Base-by-base conservation (phyloP, 345 rosid species). In the Ricinus communis region DNA sequence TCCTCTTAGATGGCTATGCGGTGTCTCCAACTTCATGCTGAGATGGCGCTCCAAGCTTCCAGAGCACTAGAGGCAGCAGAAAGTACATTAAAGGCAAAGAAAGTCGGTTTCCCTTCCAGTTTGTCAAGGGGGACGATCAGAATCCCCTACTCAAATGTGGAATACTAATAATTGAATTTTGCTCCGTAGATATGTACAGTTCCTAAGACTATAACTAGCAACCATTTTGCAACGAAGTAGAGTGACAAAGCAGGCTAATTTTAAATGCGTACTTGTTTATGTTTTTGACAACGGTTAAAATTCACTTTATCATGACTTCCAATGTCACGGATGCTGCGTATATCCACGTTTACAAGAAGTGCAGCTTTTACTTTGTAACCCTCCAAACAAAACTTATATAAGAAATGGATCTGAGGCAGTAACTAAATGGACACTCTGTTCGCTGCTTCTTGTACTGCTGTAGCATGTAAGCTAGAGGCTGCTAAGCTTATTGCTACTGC, bases 21-120 rank as follows among this genome's bases (percentile, higher is more conserved):
- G 38, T 91, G 98, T 79, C 96, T 94, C 76, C 96, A 84, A 70
- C 85, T 88, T 62, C 97, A 94, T 46, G 84, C 96, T 1, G 93
- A 91, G 85, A 86, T 94, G 94, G 98, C 95, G 62, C 91, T 90
- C 45, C 91, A 86, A 86, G 90, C 95, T 78, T 91, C 97, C 28
- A 88, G 98, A 74, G 90, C 91, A 15, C 58, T 94, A 41, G 96
- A 91, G 79, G 70, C 86, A 1, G 70, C 71, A n/a, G 84, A 75
- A 72, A 82, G 54, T 60, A 66, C 86, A 31, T 43, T 77, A 40
- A 74, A 75, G 67, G 46, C 80, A 16, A 87, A 79, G 83, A 71
- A 54, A n/a, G 61, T 81, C 5, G 71, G 74, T 54, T 70, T 82
- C 12, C 79, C 84, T 27, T 76, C 85, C 54, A 62, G 27, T 70